Evolutionary conservation across 768 basidiomycete genomes (phyloP).

Genomic region (Pisolithus tinctorius): DNA sequence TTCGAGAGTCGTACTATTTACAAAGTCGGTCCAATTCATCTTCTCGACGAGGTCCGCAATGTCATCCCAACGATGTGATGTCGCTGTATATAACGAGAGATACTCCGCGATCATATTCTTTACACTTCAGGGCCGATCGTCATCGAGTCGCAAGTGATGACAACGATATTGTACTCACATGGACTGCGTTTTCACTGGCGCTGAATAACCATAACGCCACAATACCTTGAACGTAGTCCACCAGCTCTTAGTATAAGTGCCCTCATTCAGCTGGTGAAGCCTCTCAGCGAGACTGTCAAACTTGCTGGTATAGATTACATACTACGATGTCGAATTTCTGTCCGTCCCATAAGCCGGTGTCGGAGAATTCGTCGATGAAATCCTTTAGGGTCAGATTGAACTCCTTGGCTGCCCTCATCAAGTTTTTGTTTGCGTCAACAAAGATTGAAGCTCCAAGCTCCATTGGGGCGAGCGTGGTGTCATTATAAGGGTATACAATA

Average conservation of each 20-base stretch:
- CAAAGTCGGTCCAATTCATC: constrained; percentile 44
- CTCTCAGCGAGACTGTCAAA: not conserved
- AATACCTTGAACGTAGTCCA: constrained; percentile 70
- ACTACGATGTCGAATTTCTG: constrained; percentile 60
- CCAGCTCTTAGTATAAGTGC: constrained; percentile 39
- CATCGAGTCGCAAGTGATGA: not conserved
- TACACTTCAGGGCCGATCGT: constrained; percentile 38
- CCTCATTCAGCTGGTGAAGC: constrained; percentile 35
- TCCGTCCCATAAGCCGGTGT: constrained; percentile 81
- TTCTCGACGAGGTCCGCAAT: constrained; percentile 49
- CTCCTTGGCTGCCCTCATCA: constrained; percentile 69
- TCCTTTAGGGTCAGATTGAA: constrained; percentile 59
- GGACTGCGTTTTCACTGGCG: constrained; percentile 50
- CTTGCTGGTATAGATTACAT: constrained; percentile 12
- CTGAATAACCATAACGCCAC: constrained; percentile 67
- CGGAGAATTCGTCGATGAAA: constrained; percentile 43
- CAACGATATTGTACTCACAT: constrained; percentile 35
- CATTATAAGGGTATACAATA: constrained; percentile 63
- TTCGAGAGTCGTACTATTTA: constrained; percentile 46
- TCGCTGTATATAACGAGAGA: constrained; percentile 46
- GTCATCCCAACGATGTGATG: constrained; percentile 56
- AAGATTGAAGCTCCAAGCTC: constrained; percentile 92
- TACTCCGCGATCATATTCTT: constrained; percentile 45
- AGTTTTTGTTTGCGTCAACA: constrained; percentile 64
- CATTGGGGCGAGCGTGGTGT: constrained; percentile 49